phyloP scores from a whole-genome alignment of 352 stramenopile species.

The Phytophthora multivora region DNA sequence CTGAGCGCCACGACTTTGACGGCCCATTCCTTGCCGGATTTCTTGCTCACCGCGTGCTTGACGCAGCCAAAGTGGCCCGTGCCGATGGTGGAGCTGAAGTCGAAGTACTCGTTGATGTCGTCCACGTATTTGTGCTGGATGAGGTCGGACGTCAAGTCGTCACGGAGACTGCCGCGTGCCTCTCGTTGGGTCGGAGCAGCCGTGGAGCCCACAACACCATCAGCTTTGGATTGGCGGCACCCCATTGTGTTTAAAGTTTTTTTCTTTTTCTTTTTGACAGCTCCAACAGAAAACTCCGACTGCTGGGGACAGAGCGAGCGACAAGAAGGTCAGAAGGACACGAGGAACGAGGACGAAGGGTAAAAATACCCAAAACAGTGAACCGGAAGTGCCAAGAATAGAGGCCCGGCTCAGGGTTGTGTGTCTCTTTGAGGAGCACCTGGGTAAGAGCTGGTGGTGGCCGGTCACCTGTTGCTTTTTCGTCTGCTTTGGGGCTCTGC shows the following conservation, averaged over 20 bases:
- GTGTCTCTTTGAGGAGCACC: neutral
- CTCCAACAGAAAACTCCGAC: conserved; percentile 14
- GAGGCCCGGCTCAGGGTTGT: conserved; percentile 12
- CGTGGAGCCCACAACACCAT: conserved; percentile 49
- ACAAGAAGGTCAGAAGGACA: neutral
- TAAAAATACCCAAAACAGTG: conserved; percentile 15
- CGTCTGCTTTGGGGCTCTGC: conserved; percentile 7
- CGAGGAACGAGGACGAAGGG: neutral
- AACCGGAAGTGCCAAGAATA: conserved; percentile 10
- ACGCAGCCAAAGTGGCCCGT: conserved; percentile 78
- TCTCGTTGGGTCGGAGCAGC: conserved; percentile 13
- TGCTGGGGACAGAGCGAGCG: conserved; percentile 5
- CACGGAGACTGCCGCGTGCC: conserved; percentile 40
- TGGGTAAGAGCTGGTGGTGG: too few species aligned
- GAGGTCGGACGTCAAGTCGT: conserved; percentile 76
- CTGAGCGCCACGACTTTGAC: conserved; percentile 77
- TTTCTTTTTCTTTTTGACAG: neutral
- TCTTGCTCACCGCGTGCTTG: conserved; percentile 59
- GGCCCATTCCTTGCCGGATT: conserved; percentile 75
- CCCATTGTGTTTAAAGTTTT: conserved; percentile 42
- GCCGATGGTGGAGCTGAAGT: conserved; percentile 69
- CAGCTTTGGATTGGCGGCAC: conserved; percentile 59
- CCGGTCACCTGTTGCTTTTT: neutral
- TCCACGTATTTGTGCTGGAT: conserved; percentile 81
- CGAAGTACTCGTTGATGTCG: conserved; percentile 66